These are phyloP conservation scores for Cordyceps fumosorosea DNA, from an alignment of 2,329 filamentous ascomycete genomes.

Conservation along the genomic window DNA sequence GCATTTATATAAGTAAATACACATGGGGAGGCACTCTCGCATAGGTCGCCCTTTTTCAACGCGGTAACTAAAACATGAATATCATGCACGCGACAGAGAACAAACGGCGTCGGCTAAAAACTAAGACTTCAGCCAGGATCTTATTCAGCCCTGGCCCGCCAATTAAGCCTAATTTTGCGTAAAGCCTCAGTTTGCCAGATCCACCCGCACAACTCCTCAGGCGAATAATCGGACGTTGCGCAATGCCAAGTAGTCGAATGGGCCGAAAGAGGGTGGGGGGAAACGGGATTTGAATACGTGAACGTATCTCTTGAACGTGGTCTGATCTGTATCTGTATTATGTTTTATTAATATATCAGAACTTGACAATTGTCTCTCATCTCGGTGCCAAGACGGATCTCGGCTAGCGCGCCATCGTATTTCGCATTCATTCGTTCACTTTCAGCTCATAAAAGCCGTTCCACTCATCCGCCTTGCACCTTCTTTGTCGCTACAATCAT, in stretches of 20 bases:
- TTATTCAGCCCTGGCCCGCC: background rate
- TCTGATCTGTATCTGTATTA: no score
- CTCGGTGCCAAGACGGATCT: background rate
- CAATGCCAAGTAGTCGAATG: no score
- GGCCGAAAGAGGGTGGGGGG: no score
- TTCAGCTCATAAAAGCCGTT: background rate
- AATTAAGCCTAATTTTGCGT: background rate
- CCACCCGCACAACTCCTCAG: background rate
- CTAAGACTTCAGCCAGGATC: background rate
- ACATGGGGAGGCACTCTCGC: background rate
- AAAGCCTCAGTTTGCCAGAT: background rate
- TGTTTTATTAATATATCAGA: no score
- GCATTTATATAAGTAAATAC: background rate
- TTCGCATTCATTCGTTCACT: background rate
- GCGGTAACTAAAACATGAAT: background rate
- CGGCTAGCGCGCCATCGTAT: background rate
- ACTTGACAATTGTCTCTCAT: background rate
- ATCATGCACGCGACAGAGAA: background rate
- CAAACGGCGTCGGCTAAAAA: background rate
- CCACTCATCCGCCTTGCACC: no score
- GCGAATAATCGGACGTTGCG: background rate
- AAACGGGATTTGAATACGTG: no score
- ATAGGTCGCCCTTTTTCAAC: background rate
- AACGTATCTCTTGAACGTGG: background rate
- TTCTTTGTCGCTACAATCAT: slow-evolving; percentile 14